phyloP scores from a whole-genome alignment of 192 early-diverging fungal species.

The Gigaspora rosea region DNA sequence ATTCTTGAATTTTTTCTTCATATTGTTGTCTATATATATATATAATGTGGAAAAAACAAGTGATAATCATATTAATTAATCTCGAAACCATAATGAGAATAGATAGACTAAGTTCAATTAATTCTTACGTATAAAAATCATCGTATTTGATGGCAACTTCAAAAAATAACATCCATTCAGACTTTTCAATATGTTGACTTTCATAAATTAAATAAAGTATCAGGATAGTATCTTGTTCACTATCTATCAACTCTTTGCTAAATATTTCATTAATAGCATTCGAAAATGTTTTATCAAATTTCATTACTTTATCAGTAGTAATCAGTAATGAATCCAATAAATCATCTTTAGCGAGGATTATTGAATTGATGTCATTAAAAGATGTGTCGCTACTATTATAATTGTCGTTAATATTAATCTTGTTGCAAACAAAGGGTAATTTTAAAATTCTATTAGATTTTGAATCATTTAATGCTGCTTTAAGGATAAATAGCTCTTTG shows the following conservation, averaged over 20 bases:
- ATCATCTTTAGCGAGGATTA: background rate
- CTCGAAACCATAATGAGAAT: no score
- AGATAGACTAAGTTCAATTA: background rate
- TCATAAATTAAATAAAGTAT: constrained; percentile 8
- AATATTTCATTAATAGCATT: background rate
- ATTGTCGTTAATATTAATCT: background rate
- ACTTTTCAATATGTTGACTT: background rate
- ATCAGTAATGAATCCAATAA: constrained; percentile 1
- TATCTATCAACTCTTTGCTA: background rate
- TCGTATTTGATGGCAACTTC: background rate
- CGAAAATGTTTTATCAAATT: constrained; percentile 1
- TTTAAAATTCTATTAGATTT: background rate
- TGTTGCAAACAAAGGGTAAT: constrained; percentile 1
- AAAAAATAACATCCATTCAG: background rate
- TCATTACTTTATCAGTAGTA: background rate
- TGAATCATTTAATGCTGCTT: background rate
- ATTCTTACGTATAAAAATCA: background rate
- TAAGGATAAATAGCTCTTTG: background rate
- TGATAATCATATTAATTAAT: background rate
- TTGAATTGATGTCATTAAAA: no score
- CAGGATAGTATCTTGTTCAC: background rate
- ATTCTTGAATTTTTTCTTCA: background rate
- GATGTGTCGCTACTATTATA: background rate
- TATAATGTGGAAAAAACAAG: background rate
- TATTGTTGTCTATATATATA: background rate